Evolutionary conservation across 2,329 filamentous ascomycete species (phyloP), one percentile per base, ranked within the genome.

Genomic region (Myriosclerotinia curreyana): DNA sequence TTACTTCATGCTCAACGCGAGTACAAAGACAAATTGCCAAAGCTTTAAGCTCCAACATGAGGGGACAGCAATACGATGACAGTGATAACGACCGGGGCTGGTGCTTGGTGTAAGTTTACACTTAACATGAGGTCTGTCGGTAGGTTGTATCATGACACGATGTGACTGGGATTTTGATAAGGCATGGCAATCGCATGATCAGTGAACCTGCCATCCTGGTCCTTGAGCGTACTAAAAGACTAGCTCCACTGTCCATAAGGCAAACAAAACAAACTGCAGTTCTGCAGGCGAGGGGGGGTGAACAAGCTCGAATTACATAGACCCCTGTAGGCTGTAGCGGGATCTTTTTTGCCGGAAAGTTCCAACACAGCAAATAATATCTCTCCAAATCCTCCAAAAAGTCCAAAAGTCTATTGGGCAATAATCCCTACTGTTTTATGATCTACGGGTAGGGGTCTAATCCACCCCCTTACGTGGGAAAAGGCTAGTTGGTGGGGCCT

Each of bases 181-280:
- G 14, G 55, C 55, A 48, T 58, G 55, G 28, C 36, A 58, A 42
- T 58, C 55, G 55, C 55, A 58, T 58, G 55, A 58, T 58, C 55
- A 58, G 48, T 48, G 55, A 34, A 58, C 42, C 55, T 58, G 55
- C 40, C 28, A 58, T 58, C 55, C 55, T 58, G 55, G 55, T 48
- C 55, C n/a, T 25, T 58, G 55, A 58, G n/a, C 42, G 55, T n/a
- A 22, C 28, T 48, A 58, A 48, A 28, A 38, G n/a, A 22, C 11
- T 48, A 48, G 28, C 53, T 58, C 55, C 42, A 58, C 42, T 42
- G 28, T 58, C 20, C 55, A 48, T 58, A 58, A 58, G 55, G 55
- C 55, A 58, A 58, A 48, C 17, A 58, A 36, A 58, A 31, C 55
- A 42, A 55, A 31, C 12, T 58, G 17, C 54, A 58, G 40, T 28